phyloP scores from a whole-genome alignment of 2,329 filamentous ascomycete genomes.

The Ceratocystis diversiconidia region DNA sequence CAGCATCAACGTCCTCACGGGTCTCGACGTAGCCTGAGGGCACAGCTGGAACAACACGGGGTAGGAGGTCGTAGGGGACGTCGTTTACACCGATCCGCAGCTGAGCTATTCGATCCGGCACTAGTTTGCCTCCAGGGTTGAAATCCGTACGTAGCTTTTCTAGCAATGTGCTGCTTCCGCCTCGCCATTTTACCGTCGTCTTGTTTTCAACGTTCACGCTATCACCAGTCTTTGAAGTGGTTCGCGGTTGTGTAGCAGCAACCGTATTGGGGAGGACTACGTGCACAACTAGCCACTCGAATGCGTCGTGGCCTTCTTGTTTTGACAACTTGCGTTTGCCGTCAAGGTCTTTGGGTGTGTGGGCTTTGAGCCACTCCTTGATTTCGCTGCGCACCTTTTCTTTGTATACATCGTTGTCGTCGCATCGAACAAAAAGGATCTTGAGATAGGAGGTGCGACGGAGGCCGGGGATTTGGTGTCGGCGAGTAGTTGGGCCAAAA shows the following conservation, averaged over 20 bases:
- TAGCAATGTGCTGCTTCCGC: constrained; percentile 65
- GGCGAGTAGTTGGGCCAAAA: constrained; percentile 39
- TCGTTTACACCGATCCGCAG: constrained; percentile 63
- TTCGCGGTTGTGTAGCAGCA: constrained; percentile 63
- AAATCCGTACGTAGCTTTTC: constrained; percentile 88
- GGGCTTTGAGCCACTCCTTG: constrained; percentile 77
- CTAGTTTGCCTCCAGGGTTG: constrained; percentile 54
- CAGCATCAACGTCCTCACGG: constrained; percentile 62
- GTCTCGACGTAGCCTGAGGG: constrained; percentile 54
- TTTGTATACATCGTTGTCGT: constrained; percentile 93
- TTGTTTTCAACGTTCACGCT: constrained; percentile 47
- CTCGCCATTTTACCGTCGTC: constrained; percentile 56
- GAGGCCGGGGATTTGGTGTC: constrained; percentile 90
- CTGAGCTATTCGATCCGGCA: constrained; percentile 68
- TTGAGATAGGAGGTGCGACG: constrained; percentile 90
- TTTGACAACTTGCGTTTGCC: constrained; percentile 36
- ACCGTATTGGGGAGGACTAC: constrained; percentile 78
- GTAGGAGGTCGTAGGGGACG: constrained; percentile 49
- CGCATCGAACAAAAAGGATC: constrained; percentile 75
- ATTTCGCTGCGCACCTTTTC: constrained; percentile 60
- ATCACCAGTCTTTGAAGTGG: constrained; percentile 39
- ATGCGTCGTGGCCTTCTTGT: constrained; percentile 89
- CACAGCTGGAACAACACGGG: constrained; percentile 47
- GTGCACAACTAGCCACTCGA: constrained; percentile 88
- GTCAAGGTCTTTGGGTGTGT: constrained; percentile 41